A percentile compares a stretch with the other conserved stretches of the same genome.
Conservation (phyloP, 1,139 yeast species). For the Hemisphaericaspora subhashii region DNA sequence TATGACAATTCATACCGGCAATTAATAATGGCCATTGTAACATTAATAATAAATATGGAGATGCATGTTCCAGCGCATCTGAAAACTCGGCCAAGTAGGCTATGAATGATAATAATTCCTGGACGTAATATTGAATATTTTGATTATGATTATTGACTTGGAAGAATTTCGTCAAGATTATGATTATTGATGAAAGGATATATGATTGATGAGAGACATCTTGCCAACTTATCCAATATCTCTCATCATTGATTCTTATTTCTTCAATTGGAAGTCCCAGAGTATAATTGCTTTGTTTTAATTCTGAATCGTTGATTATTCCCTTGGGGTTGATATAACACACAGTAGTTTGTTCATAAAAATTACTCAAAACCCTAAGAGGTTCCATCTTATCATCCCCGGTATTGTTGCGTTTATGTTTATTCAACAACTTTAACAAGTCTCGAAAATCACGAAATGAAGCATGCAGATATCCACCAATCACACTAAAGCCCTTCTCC, state of each 20-base stretch:
- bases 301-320: constrained; percentile 10
- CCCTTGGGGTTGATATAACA: constrained; percentile 12
- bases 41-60: constrained; percentile 29
- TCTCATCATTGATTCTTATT: constrained; percentile 9
- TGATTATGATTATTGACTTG: constrained; percentile 30
- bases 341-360: constrained; percentile 17
- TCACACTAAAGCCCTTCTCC: constrained; percentile 50
- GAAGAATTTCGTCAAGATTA: constrained; percentile 27
- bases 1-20: constrained; percentile 52
- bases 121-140: constrained; percentile 26
- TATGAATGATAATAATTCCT: constrained; percentile 22
- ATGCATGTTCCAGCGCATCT: constrained; percentile 23
- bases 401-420: constrained; percentile 23
- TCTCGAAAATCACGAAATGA: constrained; percentile 47
- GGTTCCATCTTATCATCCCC: constrained; percentile 15
- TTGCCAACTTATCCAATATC: constrained; percentile 30
- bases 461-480: constrained; percentile 55
- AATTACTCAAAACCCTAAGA: constrained; percentile 24
- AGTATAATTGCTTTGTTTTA: constrained; percentile 7
- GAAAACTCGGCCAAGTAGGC: constrained; percentile 20
- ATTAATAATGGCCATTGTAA: constrained; percentile 58
- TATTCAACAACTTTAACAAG: constrained; percentile 47
- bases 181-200: constrained; percentile 24
- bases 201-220: constrained; percentile 34
- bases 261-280: constrained; percentile 16